phyloP scores from a whole-genome alignment of 495 filamentous ascomycete species.

The Daldinia grandis region DNA sequence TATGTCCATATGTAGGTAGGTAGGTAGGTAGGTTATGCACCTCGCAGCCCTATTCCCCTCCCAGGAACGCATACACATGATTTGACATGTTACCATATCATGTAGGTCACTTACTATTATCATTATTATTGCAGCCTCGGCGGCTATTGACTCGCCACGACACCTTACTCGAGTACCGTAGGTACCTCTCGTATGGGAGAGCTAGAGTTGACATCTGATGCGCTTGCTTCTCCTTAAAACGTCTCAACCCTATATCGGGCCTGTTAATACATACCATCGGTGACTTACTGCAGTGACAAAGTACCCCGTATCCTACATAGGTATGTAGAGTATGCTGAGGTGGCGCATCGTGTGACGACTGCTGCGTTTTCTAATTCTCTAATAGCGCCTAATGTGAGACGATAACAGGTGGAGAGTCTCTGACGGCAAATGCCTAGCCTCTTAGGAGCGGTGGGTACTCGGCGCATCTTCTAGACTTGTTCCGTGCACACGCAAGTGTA shows the following conservation, averaged over 20 bases:
- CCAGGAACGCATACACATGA: slow-evolving; percentile 21
- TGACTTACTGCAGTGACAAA: slow-evolving; percentile 17
- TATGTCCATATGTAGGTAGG: not conserved
- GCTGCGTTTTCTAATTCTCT: slow-evolving; percentile 9
- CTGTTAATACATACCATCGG: slow-evolving; percentile 27
- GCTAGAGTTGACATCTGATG: slow-evolving; percentile 34
- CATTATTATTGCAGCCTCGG: slow-evolving; percentile 29
- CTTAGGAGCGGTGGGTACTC: not conserved
- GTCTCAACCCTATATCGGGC: slow-evolving; percentile 39
- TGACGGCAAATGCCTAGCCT: slow-evolving; percentile 5
- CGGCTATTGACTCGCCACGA: slow-evolving; percentile 38
- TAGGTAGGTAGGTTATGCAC: slow-evolving; percentile 28
- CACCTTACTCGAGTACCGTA: slow-evolving; percentile 21
- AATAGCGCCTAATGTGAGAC: slow-evolving; percentile 20
- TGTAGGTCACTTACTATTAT: slow-evolving; percentile 20
- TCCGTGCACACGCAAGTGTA: not conserved
- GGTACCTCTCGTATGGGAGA: slow-evolving; percentile 13
- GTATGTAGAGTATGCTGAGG: slow-evolving; percentile 3
- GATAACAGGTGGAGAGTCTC: slow-evolving; percentile 12
- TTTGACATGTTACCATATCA: not conserved
- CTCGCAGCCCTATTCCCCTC: slow-evolving; percentile 39
- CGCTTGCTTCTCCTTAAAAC: slow-evolving; percentile 27
- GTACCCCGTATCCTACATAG: slow-evolving; percentile 15
- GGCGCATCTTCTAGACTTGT: not conserved
- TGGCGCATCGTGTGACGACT: slow-evolving; percentile 14